Conservation (phyloP, 2,329 filamentous ascomycete genomes). For the Verticillium zaregamsianum region DNA sequence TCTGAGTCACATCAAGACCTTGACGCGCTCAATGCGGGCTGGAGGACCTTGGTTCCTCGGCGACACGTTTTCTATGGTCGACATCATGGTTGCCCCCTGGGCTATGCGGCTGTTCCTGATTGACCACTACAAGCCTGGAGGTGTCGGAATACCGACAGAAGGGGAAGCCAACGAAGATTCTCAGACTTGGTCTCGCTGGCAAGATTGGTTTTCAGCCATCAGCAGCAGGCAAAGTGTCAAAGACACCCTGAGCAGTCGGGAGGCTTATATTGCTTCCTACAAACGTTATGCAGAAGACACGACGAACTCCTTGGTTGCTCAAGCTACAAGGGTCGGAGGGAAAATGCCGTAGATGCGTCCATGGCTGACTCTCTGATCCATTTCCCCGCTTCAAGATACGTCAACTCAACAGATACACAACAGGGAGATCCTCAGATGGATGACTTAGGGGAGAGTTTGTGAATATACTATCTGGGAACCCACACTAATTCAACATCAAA, state of each 20-base stretch:
- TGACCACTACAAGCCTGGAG: constrained; percentile 66
- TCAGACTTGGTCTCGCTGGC: constrained; percentile 60
- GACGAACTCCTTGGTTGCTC: constrained; percentile 56
- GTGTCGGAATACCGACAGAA: constrained; percentile 37
- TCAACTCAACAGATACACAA: too few relatives aligned
- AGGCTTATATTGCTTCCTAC: constrained; percentile 66
- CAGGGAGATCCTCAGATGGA: too few relatives aligned
- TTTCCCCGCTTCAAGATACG: too few relatives aligned
- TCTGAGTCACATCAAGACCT: constrained; percentile 51
- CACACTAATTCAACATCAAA: too few relatives aligned
- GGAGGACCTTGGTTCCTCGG: constrained; percentile 63
- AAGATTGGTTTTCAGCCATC: constrained; percentile 58
- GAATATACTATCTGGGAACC: too few relatives aligned
- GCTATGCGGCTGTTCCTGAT: constrained; percentile 68
- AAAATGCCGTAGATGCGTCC: constrained; percentile 47
- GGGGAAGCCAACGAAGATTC: constrained; percentile 39
- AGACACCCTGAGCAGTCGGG: constrained; percentile 64
- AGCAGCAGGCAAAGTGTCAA: constrained; percentile 56
- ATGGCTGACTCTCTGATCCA: too few relatives aligned
- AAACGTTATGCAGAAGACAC: constrained; percentile 62
- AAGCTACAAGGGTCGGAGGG: constrained; percentile 58
- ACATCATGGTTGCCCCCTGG: constrained; percentile 71
- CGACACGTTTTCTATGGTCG: constrained; percentile 58
- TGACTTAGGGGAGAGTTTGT: too few relatives aligned
- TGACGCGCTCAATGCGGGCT: constrained; percentile 57